Evolutionary conservation across 208 protist species (phyloP).

Genomic region (Trypanosomatidae sp.): DNA sequence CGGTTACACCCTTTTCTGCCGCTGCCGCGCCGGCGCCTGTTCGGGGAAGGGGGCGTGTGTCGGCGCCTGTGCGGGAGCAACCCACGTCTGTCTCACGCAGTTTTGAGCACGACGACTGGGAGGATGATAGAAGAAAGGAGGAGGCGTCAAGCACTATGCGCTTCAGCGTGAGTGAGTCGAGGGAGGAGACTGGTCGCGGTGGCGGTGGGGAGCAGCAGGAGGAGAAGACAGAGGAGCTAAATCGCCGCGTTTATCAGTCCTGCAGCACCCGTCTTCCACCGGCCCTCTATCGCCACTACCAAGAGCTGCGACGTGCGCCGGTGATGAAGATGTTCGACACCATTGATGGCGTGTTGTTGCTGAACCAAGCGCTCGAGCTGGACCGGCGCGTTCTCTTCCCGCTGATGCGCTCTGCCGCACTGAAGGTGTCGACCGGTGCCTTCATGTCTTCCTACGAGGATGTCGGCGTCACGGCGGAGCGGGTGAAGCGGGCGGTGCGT

Average conservation of each 20-base stretch:
- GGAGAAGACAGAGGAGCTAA: slow-evolving; percentile 11
- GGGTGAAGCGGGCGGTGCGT: slow-evolving; percentile 56
- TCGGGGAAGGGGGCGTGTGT: too few relatives aligned
- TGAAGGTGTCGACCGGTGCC: slow-evolving; percentile 80
- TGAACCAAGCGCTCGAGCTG: slow-evolving; percentile 79
- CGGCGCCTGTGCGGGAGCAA: too few relatives aligned
- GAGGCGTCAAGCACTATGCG: too few relatives aligned
- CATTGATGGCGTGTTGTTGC: slow-evolving; percentile 68
- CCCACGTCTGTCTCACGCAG: too few relatives aligned
- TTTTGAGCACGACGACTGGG: too few relatives aligned
- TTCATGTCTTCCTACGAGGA: slow-evolving; percentile 79
- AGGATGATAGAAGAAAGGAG: too few relatives aligned
- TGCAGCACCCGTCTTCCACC: slow-evolving; percentile 26
- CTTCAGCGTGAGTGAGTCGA: too few relatives aligned
- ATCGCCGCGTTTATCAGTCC: slow-evolving; percentile 22
- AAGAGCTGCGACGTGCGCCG: slow-evolving; percentile 35
- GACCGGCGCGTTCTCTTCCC: slow-evolving; percentile 65
- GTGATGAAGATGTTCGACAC: slow-evolving; percentile 42
- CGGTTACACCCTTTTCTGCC: too few relatives aligned
- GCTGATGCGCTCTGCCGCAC: slow-evolving; percentile 63
- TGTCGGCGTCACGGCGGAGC: slow-evolving; percentile 53
- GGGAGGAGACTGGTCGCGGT: too few relatives aligned
- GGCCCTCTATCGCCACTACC: slow-evolving; percentile 38
- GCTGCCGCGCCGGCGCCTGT: too few relatives aligned
- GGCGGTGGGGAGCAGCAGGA: not conserved